These are phyloP conservation scores for Mycena citricolor DNA, from an alignment of 1,284 basidiomycete species.

Conservation along the genomic window DNA sequence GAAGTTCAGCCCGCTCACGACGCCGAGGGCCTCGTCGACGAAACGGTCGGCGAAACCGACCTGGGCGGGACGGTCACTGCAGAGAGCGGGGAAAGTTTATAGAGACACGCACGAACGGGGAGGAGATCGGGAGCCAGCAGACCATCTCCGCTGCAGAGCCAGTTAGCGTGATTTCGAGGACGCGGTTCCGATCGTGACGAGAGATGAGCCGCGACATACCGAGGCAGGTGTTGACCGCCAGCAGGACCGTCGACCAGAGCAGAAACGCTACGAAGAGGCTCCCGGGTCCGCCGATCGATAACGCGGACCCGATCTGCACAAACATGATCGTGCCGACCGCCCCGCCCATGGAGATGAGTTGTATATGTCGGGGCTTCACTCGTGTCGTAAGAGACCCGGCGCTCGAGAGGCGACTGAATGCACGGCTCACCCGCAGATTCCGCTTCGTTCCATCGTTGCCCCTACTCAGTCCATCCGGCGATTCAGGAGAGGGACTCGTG, in stretches of 20 bases:
- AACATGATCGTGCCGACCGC: background rate
- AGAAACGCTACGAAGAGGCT: conserved; percentile 45
- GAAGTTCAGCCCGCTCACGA: conserved; percentile 27
- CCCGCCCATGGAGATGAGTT: conserved; percentile 38
- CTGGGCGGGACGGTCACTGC: too few relatives aligned
- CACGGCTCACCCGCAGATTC: too few relatives aligned
- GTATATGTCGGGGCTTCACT: conserved; percentile 45
- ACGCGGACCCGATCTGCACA: conserved; percentile 36
- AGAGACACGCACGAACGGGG: conserved; percentile 47
- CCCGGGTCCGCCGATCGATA: conserved; percentile 46
- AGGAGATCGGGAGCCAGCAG: conserved; percentile 50
- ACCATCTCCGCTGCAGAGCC: conserved; percentile 59
- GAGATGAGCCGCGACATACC: too few relatives aligned
- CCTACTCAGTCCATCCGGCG: too few relatives aligned
- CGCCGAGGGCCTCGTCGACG: conserved; percentile 48
- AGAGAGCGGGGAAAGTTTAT: too few relatives aligned
- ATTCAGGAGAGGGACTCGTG: too few relatives aligned
- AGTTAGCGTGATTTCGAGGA: background rate
- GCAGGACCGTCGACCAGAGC: conserved; percentile 44
- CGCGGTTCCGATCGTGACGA: background rate
- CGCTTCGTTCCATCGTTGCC: too few relatives aligned
- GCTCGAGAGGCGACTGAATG: too few relatives aligned
- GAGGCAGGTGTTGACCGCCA: conserved; percentile 45
- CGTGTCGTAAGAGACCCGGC: too few relatives aligned
- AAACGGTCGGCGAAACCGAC: conserved; percentile 48